Percentiles rank a stretch among this genome's conserved stretches.
These are phyloP conservation scores for Lyophyllum decastes DNA, from an alignment of 768 basidiomycete species.

Conservation along the genomic window DNA sequence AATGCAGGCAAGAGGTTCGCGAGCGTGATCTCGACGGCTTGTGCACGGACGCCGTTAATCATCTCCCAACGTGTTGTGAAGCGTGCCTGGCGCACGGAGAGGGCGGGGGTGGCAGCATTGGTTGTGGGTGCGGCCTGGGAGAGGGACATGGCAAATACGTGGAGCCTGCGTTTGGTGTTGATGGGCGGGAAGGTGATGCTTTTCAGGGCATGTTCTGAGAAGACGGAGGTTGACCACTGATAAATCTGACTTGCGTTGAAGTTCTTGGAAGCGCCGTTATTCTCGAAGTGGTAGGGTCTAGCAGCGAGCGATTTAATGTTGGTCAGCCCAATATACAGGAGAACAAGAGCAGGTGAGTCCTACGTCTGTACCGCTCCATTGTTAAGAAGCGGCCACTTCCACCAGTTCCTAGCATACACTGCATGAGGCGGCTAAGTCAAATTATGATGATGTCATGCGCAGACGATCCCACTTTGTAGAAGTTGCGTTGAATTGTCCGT, in stretches of 20 bases:
- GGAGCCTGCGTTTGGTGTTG: constrained; percentile 34
- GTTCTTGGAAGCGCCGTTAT: constrained; percentile 32
- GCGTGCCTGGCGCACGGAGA: constrained; percentile 42
- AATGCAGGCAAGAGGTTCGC: constrained; percentile 47
- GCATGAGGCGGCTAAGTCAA: neutral
- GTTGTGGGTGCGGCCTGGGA: constrained; percentile 26
- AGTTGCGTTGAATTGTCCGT: constrained; percentile 34
- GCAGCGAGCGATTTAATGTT: neutral
- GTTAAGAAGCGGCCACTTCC: constrained; percentile 39
- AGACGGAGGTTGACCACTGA: constrained; percentile 44
- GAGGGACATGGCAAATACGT: constrained; percentile 47
- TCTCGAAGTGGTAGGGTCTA: constrained; percentile 48
- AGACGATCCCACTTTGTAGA: constrained; percentile 31
- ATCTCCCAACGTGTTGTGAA: constrained; percentile 51
- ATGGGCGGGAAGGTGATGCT: constrained; percentile 45
- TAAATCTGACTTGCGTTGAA: constrained; percentile 45
- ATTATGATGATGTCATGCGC: neutral
- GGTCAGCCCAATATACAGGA: neutral
- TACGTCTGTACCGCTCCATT: constrained; percentile 46
- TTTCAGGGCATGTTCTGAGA: constrained; percentile 38
- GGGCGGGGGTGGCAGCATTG: constrained; percentile 20
- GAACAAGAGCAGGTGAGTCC: constrained; percentile 7
- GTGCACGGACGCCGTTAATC: constrained; percentile 36
- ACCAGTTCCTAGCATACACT: constrained; percentile 52
- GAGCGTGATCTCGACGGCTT: constrained; percentile 52